These are phyloP conservation scores for Globisporangium polare DNA, from an alignment of 352 stramenopile genomes.

Conservation along the genomic window DNA sequence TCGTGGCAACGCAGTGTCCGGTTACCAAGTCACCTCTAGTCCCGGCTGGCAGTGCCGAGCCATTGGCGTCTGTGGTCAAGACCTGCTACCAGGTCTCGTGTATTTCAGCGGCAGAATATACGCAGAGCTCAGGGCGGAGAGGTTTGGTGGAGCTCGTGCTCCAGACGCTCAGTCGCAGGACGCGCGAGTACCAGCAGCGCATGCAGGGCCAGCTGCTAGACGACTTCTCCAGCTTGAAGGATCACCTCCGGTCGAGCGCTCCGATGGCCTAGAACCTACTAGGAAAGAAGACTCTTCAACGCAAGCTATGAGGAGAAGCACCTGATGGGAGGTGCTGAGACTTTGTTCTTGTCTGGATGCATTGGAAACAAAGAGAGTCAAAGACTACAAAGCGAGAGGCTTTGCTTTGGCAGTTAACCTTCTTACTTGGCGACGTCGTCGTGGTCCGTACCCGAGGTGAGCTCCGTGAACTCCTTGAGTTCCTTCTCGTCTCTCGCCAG, in stretches of 20 bases:
- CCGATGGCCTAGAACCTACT: no score
- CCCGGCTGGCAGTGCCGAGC: background rate
- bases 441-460: slow-evolving; percentile 4
- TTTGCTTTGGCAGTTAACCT: no score
- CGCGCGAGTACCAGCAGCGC: background rate
- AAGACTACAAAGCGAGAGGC: no score
- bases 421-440: slow-evolving; percentile 6
- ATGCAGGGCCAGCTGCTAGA: background rate
- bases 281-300: no score
- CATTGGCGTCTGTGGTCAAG: background rate
- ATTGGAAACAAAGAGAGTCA: no score
- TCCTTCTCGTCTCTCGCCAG: slow-evolving; percentile 9
- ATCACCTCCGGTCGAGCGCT: no score
- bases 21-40: background rate
- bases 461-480: background rate
- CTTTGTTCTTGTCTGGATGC: no score
- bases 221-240: background rate
- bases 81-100: background rate
- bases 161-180: background rate
- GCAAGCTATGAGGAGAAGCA: no score
- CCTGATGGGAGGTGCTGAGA: no score
- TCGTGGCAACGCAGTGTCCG: background rate
- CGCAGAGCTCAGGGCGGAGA: background rate
- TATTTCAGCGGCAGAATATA: background rate
- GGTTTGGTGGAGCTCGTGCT: background rate